Base-by-base conservation (phyloP, 768 basidiomycete species). In the Leccinum aurantiacum region DNA sequence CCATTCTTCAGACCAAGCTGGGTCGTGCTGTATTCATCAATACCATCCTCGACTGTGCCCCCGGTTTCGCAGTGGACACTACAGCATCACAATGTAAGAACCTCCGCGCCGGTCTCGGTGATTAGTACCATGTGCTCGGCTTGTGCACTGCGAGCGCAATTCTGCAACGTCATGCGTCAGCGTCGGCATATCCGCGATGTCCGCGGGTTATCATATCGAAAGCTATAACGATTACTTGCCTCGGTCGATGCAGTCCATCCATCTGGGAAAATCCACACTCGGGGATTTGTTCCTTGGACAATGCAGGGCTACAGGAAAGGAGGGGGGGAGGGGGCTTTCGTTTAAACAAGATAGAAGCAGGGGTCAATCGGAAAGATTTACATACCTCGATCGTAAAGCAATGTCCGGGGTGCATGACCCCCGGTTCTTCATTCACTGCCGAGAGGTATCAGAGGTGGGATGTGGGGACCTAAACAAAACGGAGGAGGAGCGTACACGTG, bases 191-290 rank as follows among this genome's bases (percentile, higher is more conserved):
- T n/a, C 17, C 8, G 31, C 10, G 17, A 35, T 27, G 53, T 38
- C n/a, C 27, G 33, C 19, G 15, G 15, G 15, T 8, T 17, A 2
- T 24, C 24, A 24, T 11, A 49, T 31, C 6, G 2, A 11, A 59
- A 15, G 57, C 29, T 10, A 29, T 2, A 14, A 15, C 2, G 47
- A 17, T 48, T 35, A 29, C 83, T 56, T 68, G 86, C 94, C 78
- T 90, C 87, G 0, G 93, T 94, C 0, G 90, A 90, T n/a, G 89
- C 86, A 3, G 93, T 94, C 95, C 95, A 96, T 25, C 91, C 92
- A 69, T 96, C 95, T 2, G 91, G 91, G 72, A 91, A 95, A 59
- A 92, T 83, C 84, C 88, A 89, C 3, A 84, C 84, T 25, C 75
- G 70, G 0, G 91, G 79, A 58, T 90, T 79, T 6, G 76, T 72